These are phyloP conservation scores for Backusella macrospora DNA, from an alignment of 192 early-diverging fungal species.

Conservation along the genomic window DNA sequence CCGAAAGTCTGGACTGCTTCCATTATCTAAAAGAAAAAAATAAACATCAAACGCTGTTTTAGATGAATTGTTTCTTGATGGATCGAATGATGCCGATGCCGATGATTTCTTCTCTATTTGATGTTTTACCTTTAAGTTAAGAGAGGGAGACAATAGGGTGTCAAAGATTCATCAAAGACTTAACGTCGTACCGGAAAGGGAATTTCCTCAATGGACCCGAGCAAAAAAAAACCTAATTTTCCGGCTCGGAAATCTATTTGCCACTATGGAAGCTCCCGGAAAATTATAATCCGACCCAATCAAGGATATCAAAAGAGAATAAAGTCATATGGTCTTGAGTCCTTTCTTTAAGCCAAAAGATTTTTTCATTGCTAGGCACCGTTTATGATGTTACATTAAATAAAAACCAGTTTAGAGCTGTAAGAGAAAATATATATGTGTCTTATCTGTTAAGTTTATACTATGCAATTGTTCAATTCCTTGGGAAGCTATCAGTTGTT, in stretches of 20 bases:
- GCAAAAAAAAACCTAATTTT: background rate
- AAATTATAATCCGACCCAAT: background rate
- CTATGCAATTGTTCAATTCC: no score
- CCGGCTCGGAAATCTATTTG: background rate
- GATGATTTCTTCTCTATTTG: background rate
- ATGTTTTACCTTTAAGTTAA: slow-evolving; percentile 20
- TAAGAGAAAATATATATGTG: no score
- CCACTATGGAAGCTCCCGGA: background rate
- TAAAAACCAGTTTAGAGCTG: no score
- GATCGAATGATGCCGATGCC: no score
- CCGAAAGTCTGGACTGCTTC: slow-evolving; percentile 80
- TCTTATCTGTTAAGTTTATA: no score
- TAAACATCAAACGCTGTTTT: background rate
- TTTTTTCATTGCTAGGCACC: no score
- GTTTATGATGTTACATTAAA: no score
- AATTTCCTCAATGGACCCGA: background rate
- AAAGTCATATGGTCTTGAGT: no score
- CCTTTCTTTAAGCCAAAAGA: no score
- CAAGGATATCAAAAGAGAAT: no score
- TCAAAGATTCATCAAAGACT: slow-evolving; percentile 1
- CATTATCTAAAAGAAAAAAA: slow-evolving; percentile 29
- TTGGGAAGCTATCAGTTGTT: no score
- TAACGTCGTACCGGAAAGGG: slow-evolving; percentile 3
- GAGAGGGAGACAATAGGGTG: slow-evolving; percentile 2
- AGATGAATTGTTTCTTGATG: background rate